phyloP scores from a whole-genome alignment of 345 rosid genomes.

The Lenwebbia sp. region DNA sequence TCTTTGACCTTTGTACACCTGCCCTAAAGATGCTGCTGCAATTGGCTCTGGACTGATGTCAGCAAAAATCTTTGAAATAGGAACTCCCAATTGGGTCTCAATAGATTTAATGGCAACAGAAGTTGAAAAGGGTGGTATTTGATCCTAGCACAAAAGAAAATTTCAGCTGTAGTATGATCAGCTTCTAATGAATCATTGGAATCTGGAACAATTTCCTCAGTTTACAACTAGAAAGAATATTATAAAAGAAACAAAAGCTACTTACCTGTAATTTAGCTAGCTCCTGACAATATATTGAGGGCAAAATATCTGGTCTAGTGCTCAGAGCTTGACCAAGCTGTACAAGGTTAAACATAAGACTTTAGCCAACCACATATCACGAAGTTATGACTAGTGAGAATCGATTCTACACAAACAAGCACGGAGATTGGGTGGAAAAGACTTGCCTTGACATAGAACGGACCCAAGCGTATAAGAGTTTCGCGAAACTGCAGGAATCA shows the following conservation, averaged over 20 bases:
- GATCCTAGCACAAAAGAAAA: slow-evolving; percentile 48
- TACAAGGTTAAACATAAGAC: not conserved
- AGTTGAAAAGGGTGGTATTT: slow-evolving; percentile 90
- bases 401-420: not conserved
- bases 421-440: not conserved
- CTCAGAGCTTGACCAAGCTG: slow-evolving; percentile 99
- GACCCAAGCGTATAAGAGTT: slow-evolving; percentile 79
- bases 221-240: not conserved
- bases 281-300: slow-evolving; percentile 78
- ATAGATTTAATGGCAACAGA: slow-evolving; percentile 63
- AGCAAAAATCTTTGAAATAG: slow-evolving; percentile 63
- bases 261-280: slow-evolving; percentile 87
- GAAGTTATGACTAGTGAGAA: not conserved
- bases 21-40: slow-evolving; percentile 96
- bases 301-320: slow-evolving; percentile 89
- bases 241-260: not conserved
- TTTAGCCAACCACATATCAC: not conserved
- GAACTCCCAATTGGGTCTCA: slow-evolving; percentile 68
- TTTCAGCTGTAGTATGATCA: not conserved
- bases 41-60: slow-evolving; percentile 83
- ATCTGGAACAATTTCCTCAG: not conserved
- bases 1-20: slow-evolving; percentile 88
- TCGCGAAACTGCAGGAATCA: slow-evolving; percentile 64
- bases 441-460: slow-evolving; percentile 89
- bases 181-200: not conserved